Evolutionary conservation across 2,329 filamentous ascomycete genomes (phyloP), one percentile per base, ranked within the genome.

Genomic region (Diaporthe sp.): DNA sequence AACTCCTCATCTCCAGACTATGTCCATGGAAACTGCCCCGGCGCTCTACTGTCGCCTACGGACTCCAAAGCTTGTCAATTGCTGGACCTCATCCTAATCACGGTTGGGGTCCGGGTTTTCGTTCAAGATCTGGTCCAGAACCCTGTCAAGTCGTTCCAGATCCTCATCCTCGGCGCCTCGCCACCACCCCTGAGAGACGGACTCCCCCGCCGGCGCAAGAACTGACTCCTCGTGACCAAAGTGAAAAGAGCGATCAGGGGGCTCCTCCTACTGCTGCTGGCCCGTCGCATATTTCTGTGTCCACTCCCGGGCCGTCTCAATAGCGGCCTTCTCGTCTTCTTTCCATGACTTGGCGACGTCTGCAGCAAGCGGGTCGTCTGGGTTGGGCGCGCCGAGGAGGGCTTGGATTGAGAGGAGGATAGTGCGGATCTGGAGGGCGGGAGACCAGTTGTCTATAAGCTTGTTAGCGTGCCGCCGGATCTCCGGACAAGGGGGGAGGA

Each of bases 361-460:
- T 82, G 98, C 97, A 68, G 97, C 97, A 57, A 99, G 91, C n/a
- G 97, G 97, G 82, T 99, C 97, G 82, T 99, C 97, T 42, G 97
- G 97, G 85, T 99, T 99, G 19, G 97, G 97, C 8, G 97, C 96
- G 59, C 97, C 97, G 19, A 99, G 92, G 34, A 99, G 90, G 69
- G 97, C 97, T 85, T 99, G 97, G 83, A 99, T 99, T 13, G 96
- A 98, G 73, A 99, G 92, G n/a, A 99, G 92, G 79, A 99, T 99
- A 9, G 97, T 99, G 78, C 97, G 93, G 83, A 99, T 99, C 86
- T 99, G 97, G 44, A 99, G 91, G 19, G 97, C 97, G 7, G 97
- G 97, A 31, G 96, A 98, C 97, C 97, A 99, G 89, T 99, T 99
- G 84, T 96, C 96, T 98, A 77, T 28, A 4, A 13, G 13, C 13